These are phyloP conservation scores for Cryptococcus neoformans DNA, from an alignment of 1,284 basidiomycete species.

Conservation along the genomic window DNA sequence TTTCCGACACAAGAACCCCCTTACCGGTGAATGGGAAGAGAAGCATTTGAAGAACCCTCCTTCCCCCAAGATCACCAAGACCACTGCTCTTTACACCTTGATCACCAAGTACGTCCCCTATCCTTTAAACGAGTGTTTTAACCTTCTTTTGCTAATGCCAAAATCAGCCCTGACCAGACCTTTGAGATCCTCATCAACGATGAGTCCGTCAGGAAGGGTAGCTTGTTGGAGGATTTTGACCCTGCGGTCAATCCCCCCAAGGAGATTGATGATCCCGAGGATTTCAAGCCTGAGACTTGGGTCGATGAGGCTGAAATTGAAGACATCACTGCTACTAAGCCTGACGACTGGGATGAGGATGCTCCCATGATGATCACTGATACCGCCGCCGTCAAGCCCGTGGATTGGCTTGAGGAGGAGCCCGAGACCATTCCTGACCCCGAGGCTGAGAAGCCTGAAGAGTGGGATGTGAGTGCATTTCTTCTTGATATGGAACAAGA, in stretches of 20 bases:
- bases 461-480: slow-evolving; percentile 69
- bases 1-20: slow-evolving; percentile 92
- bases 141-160: not conserved
- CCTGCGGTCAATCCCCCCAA: slow-evolving; percentile 91
- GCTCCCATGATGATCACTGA: slow-evolving; percentile 89
- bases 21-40: slow-evolving; percentile 90
- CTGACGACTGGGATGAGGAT: slow-evolving; percentile 94
- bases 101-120: slow-evolving; percentile 67
- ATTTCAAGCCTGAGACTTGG: slow-evolving; percentile 90
- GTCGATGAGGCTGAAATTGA: slow-evolving; percentile 83
- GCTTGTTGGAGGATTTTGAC: slow-evolving; percentile 87
- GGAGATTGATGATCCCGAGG: slow-evolving; percentile 88
- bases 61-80: slow-evolving; percentile 79
- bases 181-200: slow-evolving; percentile 93
- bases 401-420: slow-evolving; percentile 94
- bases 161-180: slow-evolving; percentile 81
- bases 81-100: slow-evolving; percentile 89
- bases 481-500: not conserved
- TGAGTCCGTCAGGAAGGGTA: slow-evolving; percentile 73
- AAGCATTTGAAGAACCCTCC: slow-evolving; percentile 88
- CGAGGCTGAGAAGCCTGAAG: slow-evolving; percentile 94
- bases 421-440: slow-evolving; percentile 81
- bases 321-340: slow-evolving; percentile 83
- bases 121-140: not conserved
- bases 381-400: slow-evolving; percentile 81